These are phyloP conservation scores for Huntiella omanensis DNA, from an alignment of 2,329 filamentous ascomycete species.

Conservation along the genomic window DNA sequence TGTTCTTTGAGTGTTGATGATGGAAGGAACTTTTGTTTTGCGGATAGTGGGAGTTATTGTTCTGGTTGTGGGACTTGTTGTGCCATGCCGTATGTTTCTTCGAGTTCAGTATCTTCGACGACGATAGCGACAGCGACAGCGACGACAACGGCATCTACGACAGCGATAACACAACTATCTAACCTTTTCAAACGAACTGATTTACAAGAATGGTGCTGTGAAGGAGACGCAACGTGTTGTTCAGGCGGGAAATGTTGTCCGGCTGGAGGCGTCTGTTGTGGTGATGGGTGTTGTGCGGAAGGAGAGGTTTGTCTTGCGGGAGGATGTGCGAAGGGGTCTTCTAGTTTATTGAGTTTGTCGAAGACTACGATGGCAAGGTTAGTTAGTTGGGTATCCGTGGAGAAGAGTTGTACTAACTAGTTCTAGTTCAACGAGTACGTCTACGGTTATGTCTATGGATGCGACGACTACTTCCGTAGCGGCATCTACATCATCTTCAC, in stretches of 20 bases:
- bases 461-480: neutral
- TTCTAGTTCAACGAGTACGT: neutral
- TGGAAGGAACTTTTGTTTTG: constrained; percentile 11
- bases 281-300: constrained; percentile 9
- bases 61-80: constrained; percentile 11
- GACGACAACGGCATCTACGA: neutral
- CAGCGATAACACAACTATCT: neutral
- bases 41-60: constrained; percentile 8
- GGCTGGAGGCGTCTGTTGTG: constrained; percentile 9
- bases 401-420: neutral
- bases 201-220: constrained; percentile 9
- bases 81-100: neutral
- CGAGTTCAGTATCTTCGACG: neutral
- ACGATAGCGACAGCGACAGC: no score
- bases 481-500: neutral
- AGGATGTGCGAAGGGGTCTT: constrained; percentile 5
- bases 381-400: neutral
- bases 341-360: neutral
- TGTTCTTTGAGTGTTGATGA: no score
- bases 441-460: neutral
- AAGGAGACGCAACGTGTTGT: constrained; percentile 8
- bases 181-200: neutral
- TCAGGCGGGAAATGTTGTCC: constrained; percentile 11
- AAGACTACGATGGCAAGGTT: neutral
- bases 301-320: constrained; percentile 9